These are phyloP conservation scores for Neospermospora avenae DNA, from an alignment of 2,329 filamentous ascomycete genomes.

Conservation along the genomic window DNA sequence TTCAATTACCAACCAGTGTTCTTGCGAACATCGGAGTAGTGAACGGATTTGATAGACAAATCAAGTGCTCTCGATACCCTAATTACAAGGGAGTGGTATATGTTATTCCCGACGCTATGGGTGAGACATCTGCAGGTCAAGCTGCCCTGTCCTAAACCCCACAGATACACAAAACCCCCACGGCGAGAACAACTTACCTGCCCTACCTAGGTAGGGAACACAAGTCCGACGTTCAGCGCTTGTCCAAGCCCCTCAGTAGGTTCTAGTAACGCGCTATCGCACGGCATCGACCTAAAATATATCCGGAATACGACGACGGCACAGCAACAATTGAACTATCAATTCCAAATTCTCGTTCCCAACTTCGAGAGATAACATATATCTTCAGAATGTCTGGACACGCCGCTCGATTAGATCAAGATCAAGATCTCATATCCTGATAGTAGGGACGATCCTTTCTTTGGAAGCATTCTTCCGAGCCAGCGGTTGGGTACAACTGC, in stretches of 20 bases:
- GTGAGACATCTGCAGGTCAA: background rate
- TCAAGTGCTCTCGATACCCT: background rate
- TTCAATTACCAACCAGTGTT: background rate
- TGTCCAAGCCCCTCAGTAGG: background rate
- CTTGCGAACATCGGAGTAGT: background rate
- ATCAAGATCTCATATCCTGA: background rate
- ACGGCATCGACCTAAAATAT: background rate
- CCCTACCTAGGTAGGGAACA: background rate
- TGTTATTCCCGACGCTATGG: background rate
- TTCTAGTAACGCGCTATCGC: background rate
- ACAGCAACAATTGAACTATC: background rate
- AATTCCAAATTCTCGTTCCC: background rate
- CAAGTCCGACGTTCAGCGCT: background rate
- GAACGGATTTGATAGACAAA: background rate
- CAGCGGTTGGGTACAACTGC: constrained; percentile 1
- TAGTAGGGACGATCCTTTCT: background rate
- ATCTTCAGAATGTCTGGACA: no score
- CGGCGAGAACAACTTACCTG: background rate
- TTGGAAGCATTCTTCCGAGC: no score
- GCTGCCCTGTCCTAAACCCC: background rate
- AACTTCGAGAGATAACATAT: background rate
- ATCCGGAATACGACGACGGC: background rate
- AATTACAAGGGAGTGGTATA: background rate
- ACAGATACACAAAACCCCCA: background rate
- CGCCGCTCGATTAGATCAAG: background rate